Base-by-base conservation (phyloP, 768 basidiomycete genomes). In the Amanita phalloides region DNA sequence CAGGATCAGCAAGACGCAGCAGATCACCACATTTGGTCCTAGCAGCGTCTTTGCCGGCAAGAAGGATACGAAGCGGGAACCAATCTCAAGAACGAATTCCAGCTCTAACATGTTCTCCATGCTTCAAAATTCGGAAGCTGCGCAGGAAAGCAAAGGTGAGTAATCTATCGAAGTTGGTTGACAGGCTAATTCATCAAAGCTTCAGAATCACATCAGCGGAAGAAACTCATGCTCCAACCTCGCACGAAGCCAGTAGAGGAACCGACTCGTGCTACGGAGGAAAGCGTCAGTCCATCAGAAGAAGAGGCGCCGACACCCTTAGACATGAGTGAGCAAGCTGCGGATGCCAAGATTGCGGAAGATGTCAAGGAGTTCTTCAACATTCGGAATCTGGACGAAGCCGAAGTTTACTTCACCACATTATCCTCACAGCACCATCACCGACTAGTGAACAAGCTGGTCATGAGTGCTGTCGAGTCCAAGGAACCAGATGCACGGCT, bases 361-460 rank as follows among this genome's bases (percentile, higher is more conserved):
- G 89, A 94, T 58, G 69, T 72, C 51, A 90, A 89, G 67, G 91
- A 97, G 71, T 87, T 91, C 72, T 92, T 85, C 66, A 78, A 74
- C 57, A 81, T 90, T 58, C 85, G 89, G 57, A 86, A 84, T 61
- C 64, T 96, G 52, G 83, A 85, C 32, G 94, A 96, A 65, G 92
- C 89, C 10, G 90, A 90, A 58, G 77, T 77, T 23, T 94, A 93
- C 72, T 92, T 95, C 69, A 74, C 78, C 46, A 76, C 72, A 17
- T 73, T 97, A 25, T 83, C 90, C 5, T 65, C 74, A 23, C 74
- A 74, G 53, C 76, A 84, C 59, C 84, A 85, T 36, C 68, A 66
- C 52, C 68, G 67, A 20, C 77, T 98, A 28, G 79, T 95, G 56
- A 81, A 88, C 61, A 83, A 82, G 65, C 68, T 98, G 42, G 78